Percentiles rank a stretch among this genome's conserved stretches.
These are phyloP conservation scores for Annulohypoxylon stygium DNA, from an alignment of 495 filamentous ascomycete species.

Conservation along the genomic window DNA sequence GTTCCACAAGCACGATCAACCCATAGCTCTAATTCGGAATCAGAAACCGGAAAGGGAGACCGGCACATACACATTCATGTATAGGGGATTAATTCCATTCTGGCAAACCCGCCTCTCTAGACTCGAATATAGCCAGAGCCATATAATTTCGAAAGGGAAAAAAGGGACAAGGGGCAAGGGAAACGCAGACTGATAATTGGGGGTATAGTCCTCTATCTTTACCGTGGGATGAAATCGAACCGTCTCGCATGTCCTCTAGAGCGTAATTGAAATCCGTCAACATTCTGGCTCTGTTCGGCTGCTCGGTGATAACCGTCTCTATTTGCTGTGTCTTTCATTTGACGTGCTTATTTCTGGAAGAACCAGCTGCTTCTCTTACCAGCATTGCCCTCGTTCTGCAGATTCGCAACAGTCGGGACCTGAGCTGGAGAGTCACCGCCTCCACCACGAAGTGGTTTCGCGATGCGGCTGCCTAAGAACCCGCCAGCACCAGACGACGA, in stretches of 20 bases:
- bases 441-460: slow-evolving; percentile 95
- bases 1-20: slow-evolving; percentile 9
- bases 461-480: slow-evolving; percentile 87
- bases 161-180: slow-evolving; percentile 24
- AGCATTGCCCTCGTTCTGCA: slow-evolving; percentile 64
- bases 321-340: slow-evolving; percentile 14
- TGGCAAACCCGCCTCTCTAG: slow-evolving; percentile 16
- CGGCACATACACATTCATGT: not conserved
- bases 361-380: slow-evolving; percentile 70
- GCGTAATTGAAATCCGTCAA: slow-evolving; percentile 31
- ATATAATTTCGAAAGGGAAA: slow-evolving; percentile 5
- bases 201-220: slow-evolving; percentile 51
- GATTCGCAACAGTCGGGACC: slow-evolving; percentile 65
- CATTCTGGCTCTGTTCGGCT: slow-evolving; percentile 35
- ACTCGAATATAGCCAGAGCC: slow-evolving; percentile 23
- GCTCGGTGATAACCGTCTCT: slow-evolving; percentile 11
- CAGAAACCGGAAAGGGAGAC: not conserved
- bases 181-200: slow-evolving; percentile 30
- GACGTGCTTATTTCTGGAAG: slow-evolving; percentile 61
- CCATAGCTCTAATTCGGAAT: not conserved
- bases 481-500: slow-evolving; percentile 69
- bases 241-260: slow-evolving; percentile 36
- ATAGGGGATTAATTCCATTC: slow-evolving; percentile 14
- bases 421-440: slow-evolving; percentile 67
- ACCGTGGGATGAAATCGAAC: slow-evolving; percentile 34